Base-by-base conservation (phyloP, 2,329 filamentous ascomycete species). In the Curvularia hawaiiensis region DNA sequence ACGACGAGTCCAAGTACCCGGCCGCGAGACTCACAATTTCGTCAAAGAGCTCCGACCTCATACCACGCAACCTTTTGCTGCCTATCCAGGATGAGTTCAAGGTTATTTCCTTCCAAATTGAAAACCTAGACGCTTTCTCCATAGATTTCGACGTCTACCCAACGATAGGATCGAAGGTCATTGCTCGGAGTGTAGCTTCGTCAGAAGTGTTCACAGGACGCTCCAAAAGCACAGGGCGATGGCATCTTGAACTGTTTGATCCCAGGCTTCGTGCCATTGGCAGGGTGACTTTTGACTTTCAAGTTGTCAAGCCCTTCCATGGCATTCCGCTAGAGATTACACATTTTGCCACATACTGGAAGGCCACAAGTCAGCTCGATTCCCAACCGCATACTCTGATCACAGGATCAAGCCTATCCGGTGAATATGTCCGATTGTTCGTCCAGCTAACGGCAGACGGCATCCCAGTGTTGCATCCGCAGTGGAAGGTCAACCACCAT, bases 271-370 rank as follows among this genome's bases (percentile, higher is more conserved):
- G 94, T 45, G 90, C 92, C 9, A 97, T 99, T 69, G 95, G 95
- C 6, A 91, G 96, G 70, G 91, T 98, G 65, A 92, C 88, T 62
- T 99, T 99, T 80, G 90, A 91, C 63, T 96, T 92, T 54, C 93
- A 98, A 73, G 92, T 98, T 26, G 96, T 99, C 75, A 97, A 97
- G 71, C 95, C 95, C 0, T 99, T 98, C 79, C 87, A 88, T 61
- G 94, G 95, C 8, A 90, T 92, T 59, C 92, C 95, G 3, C 82
- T 99, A 22, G 95, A 99, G 76, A 97, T 99, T 59, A 96, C 95
- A 1, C 93, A 98, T 71, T 99, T 98, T 68, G 95, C 96, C 62
- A 98, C 95, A 0, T 99, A 99, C 77, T 99, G 95, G 95, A 99
- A 98, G 77, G 94, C 94, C 0, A 99, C 95, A 1, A 97, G 92